Conservation (phyloP, 2,329 filamentous ascomycete genomes). For the Ophiostoma sp. region DNA sequence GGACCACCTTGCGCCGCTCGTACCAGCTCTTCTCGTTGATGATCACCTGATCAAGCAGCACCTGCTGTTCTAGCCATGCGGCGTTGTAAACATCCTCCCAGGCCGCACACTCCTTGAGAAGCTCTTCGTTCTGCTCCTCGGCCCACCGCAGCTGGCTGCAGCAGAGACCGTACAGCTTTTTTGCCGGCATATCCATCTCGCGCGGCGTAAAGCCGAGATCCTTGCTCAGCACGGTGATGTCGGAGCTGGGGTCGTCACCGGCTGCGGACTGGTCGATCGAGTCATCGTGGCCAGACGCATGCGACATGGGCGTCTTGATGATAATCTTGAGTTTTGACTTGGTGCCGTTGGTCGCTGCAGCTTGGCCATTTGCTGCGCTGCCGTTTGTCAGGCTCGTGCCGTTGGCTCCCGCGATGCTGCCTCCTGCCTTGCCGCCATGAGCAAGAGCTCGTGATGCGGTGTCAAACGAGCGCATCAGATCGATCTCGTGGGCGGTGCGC, state of each 20-base stretch:
- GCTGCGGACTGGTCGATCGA: conserved; percentile 45
- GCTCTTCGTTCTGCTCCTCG: conserved; percentile 56
- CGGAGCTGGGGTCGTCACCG: conserved; percentile 39
- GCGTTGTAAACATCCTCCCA: conserved; percentile 62
- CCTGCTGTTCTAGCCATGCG: conserved; percentile 76
- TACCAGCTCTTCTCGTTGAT: conserved; percentile 62
- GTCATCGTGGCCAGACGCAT: conserved; percentile 52
- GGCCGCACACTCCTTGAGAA: conserved; percentile 59
- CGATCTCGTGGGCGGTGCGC: conserved; percentile 96
- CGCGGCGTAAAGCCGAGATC: conserved; percentile 59
- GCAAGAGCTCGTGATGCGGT: conserved; percentile 67
- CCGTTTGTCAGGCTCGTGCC: conserved; percentile 7
- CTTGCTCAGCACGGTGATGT: conserved; percentile 50
- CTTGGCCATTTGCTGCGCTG: conserved; percentile 1
- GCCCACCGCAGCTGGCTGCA: conserved; percentile 68
- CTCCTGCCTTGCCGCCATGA: conserved; percentile 31
- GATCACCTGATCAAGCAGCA: conserved; percentile 68
- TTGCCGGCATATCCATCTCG: conserved; percentile 56
- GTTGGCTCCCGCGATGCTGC: neutral
- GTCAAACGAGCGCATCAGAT: conserved; percentile 76
- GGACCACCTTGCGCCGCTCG: conserved; percentile 50
- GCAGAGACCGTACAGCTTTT: conserved; percentile 62
- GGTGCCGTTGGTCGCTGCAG: conserved; percentile 34
- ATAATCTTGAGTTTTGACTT: conserved; percentile 56
- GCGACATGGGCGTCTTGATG: conserved; percentile 55